Percentiles rank a stretch among this genome's conserved stretches.
phyloP scores from a whole-genome alignment of 148 eudicot genomes.

The Silene uniflora region DNA sequence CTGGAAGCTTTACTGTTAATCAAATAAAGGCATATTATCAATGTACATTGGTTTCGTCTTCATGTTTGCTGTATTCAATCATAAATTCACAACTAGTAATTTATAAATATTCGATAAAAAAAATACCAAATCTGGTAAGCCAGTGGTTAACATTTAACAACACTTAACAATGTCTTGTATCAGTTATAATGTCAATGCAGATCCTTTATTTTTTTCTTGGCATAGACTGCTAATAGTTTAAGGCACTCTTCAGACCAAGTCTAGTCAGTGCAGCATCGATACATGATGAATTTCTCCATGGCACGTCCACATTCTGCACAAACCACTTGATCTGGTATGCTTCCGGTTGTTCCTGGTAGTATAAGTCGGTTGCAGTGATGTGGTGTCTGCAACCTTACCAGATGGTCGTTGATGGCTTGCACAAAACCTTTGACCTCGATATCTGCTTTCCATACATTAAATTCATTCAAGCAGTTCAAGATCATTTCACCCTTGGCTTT shows the following conservation, averaged over 20 bases:
- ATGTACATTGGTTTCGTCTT: too few relatives aligned
- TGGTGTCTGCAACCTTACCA: conserved; percentile 39
- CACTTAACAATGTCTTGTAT: background rate
- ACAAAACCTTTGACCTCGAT: conserved; percentile 37
- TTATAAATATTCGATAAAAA: background rate
- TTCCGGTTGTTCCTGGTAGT: conserved; percentile 52
- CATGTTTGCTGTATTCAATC: too few relatives aligned
- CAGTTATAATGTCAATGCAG: background rate
- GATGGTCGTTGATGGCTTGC: conserved; percentile 38
- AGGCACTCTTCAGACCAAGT: background rate
- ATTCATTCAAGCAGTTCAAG: conserved; percentile 32
- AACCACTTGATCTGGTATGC: conserved; percentile 50
- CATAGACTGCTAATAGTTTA: background rate
- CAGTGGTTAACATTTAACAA: too few relatives aligned
- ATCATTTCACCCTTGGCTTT: conserved; percentile 51
- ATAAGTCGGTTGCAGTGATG: conserved; percentile 71
- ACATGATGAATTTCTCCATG: conserved; percentile 75
- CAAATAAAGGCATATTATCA: too few relatives aligned
- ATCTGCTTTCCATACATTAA: conserved; percentile 34
- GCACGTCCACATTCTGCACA: conserved; percentile 63
- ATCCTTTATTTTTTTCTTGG: background rate
- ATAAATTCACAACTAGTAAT: background rate
- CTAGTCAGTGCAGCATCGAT: conserved; percentile 60
- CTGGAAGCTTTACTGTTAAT: too few relatives aligned
- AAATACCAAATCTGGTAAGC: background rate